These are phyloP conservation scores for Lactarius pseudohatsudake DNA, from an alignment of 768 basidiomycete genomes.

Conservation along the genomic window DNA sequence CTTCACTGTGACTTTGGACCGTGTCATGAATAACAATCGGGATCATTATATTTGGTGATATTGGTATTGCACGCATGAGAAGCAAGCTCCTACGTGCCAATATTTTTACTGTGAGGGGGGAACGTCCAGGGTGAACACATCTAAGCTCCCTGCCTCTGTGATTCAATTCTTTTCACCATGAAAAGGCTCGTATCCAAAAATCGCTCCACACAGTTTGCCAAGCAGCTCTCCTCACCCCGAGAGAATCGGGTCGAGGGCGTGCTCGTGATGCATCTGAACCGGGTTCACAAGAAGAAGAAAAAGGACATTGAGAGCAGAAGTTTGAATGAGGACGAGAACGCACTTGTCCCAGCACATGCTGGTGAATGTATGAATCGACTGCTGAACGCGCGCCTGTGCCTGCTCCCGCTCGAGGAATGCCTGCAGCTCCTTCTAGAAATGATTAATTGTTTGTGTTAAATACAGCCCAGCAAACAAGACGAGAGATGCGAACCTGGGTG, in stretches of 20 bases:
- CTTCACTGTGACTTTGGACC: too few species aligned
- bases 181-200: constrained; percentile 86
- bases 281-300: not conserved
- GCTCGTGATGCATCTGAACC: constrained; percentile 72
- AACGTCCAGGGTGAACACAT: constrained; percentile 29
- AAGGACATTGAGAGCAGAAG: not conserved
- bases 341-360: constrained; percentile 93
- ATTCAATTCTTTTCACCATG: constrained; percentile 66
- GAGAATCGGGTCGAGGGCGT: constrained; percentile 78
- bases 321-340: constrained; percentile 34
- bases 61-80: constrained; percentile 7
- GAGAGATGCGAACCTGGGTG: constrained; percentile 54
- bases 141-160: constrained; percentile 31
- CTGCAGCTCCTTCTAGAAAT: constrained; percentile 73
- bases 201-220: constrained; percentile 87
- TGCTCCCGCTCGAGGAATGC: constrained; percentile 81
- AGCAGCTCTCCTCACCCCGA: constrained; percentile 74
- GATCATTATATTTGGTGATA: constrained; percentile 3
- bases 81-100: not conserved
- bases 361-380: constrained; percentile 74
- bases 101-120: constrained; percentile 12
- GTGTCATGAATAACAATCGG: not conserved
- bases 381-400: constrained; percentile 68
- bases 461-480: constrained; percentile 3
- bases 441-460: not conserved